Evolutionary conservation across 108 stramenopile species (phyloP), one percentile per base, ranked within the genome.

Genomic region (Cyclotella baltica): DNA sequence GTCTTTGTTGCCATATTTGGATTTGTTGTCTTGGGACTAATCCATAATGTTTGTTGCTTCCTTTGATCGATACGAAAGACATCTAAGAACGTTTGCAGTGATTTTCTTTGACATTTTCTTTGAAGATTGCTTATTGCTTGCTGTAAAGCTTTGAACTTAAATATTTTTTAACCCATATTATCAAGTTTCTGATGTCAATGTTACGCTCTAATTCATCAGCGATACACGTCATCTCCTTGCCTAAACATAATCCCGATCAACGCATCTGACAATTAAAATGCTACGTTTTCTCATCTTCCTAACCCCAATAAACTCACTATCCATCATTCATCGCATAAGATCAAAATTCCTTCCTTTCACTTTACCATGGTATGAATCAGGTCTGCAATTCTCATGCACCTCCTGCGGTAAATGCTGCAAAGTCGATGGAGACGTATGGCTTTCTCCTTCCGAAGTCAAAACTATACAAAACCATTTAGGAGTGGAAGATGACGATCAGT

Each of bases 331-430:
- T 20, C 72, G 51, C 28, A 62, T 75, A 36, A 38, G 73, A 50
- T 69, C 73, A 15, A 40, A 48, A 34, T 38, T 70, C 33, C 47
- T 57, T 59, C 72, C 69, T 9, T 70, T 74, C 37, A 51, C 73
- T 10, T 53, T 74, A 0, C 80, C 69, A n/a, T 81, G 80, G 80
- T 81, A 81, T 67, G 68, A 70, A 65, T 9, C 73, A n/a, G 73
- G 73, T 3, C 31, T 81, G 30, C 55, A 78, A 43, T 83, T 83
- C 40, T 57, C 56, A 28, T 89, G 88, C 40, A 89, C 88, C n/a
- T 70, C 65, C 16, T 89, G 86, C 67, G 88, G 87, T 16, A 89
- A 87, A 85, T 89, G 88, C 63, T 89, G 88, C 76, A 75, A 83
- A 29, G 87, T 87, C 25, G 85, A 86, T 31, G 88, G 88, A 5